These are phyloP conservation scores for Emergomyces orientalis DNA, from an alignment of 2,329 filamentous ascomycete genomes.

Conservation along the genomic window DNA sequence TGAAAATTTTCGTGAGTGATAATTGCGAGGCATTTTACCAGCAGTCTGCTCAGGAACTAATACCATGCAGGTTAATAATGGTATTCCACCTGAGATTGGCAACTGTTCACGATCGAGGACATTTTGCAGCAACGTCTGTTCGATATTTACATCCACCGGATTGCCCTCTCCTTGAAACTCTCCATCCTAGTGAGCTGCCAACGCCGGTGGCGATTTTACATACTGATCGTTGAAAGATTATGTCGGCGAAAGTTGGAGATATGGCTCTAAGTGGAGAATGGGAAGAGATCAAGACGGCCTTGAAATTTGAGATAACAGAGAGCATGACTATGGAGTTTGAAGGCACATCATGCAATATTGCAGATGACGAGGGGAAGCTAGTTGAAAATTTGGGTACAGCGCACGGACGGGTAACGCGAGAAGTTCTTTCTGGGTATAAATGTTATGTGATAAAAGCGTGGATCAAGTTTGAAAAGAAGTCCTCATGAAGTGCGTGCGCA, in stretches of 20 bases:
- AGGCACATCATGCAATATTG: slow-evolving; percentile 2
- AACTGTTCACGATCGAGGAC: too few relatives aligned
- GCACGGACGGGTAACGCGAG: not conserved
- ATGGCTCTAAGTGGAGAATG: not conserved
- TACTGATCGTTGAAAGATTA: slow-evolving; percentile 1
- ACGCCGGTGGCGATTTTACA: not conserved
- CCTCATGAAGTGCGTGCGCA: slow-evolving; percentile 1
- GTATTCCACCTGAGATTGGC: not conserved
- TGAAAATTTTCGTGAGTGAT: too few relatives aligned
- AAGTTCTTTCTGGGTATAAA: slow-evolving; percentile 4
- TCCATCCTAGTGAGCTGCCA: not conserved
- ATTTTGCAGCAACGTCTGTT: not conserved
- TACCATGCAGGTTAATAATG: not conserved
- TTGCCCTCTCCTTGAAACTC: not conserved
- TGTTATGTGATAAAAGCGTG: not conserved
- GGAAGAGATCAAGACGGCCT: slow-evolving; percentile 3
- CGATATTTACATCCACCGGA: not conserved
- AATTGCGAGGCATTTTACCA: too few relatives aligned
- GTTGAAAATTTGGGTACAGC: not conserved
- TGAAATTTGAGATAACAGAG: slow-evolving; percentile 2
- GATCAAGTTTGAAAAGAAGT: slow-evolving; percentile 4
- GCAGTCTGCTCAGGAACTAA: too few relatives aligned
- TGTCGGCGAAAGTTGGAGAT: not conserved
- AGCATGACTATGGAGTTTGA: slow-evolving; percentile 3
- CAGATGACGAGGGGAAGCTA: not conserved